Base-by-base conservation (phyloP, 2,329 filamentous ascomycete species). In the Drechslera avenae region DNA sequence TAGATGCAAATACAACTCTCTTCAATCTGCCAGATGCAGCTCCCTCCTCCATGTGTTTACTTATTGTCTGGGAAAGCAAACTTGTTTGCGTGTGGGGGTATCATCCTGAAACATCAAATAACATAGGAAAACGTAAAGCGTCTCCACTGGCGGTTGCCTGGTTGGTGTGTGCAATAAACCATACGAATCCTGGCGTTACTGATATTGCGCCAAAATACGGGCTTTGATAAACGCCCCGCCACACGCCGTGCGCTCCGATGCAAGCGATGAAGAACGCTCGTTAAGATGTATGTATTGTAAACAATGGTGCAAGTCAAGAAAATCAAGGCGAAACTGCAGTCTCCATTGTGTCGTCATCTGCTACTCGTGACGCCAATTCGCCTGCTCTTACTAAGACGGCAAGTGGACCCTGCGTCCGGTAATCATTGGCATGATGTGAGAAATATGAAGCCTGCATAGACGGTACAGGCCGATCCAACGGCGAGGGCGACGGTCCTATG, bases 311-410 rank as follows among this genome's bases (percentile, higher is more conserved):
- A 46, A 28, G 8, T 33, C 21, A 5, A 23, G 26, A 37, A 31
- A 40, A 43, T 69, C 56, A 67, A 18, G 62, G 60, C n/a, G 56
- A 63, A 19, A 44, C 55, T 10, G 63, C 61, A 12, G 52, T 62
- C 12, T 62, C 60, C 50, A 62, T 60, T 23, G 56, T 42, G 39
- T 68, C 62, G 3, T 67, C 64, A 26, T 75, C 69, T 35, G 60
- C 69, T 23, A 65, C 68, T 49, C 70, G 62, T 4, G 72, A 69
- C 32, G 55, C 63, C 19, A 76, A 28, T 46, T 75, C 73, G 8
- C 72, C 67, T 35, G 73, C 73, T 56, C 69, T 63, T 28, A 75
- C 54, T 10, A 76, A 50, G 3, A 69, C 73, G 3, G 71, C 73
- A 33, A 75, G 63, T 13, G 71, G 66, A 3, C 71, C 65, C n/a